phyloP scores from a whole-genome alignment of 805 yeast genomes.

The Saccharomycopsis synnaedendra region DNA sequence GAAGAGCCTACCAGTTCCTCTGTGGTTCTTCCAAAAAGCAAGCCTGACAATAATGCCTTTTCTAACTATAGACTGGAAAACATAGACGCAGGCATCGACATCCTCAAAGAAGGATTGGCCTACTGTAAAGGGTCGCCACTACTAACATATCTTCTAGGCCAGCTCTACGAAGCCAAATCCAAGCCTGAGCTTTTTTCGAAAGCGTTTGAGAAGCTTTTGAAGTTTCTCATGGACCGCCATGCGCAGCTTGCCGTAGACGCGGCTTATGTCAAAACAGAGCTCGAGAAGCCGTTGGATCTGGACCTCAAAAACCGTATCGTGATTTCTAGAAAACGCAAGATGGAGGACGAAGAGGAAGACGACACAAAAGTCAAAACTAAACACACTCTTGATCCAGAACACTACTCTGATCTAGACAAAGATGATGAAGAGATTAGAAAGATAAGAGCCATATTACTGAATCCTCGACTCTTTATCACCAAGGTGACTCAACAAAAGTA shows the following conservation, averaged over 20 bases:
- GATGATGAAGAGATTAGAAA: constrained; percentile 6
- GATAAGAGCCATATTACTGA: constrained; percentile 7
- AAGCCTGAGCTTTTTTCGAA: constrained; percentile 38
- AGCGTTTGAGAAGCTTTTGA: constrained; percentile 40
- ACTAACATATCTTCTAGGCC: constrained; percentile 57
- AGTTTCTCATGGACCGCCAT: constrained; percentile 30
- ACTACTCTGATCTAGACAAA: background rate
- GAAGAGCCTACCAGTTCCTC: background rate
- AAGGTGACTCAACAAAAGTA: constrained; percentile 10
- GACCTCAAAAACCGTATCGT: constrained; percentile 12
- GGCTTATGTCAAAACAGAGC: constrained; percentile 17
- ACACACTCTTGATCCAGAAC: constrained; percentile 10
- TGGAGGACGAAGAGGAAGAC: constrained; percentile 7
- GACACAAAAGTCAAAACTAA: constrained; percentile 5
- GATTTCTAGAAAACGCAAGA: background rate
- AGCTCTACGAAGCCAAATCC: constrained; percentile 49
- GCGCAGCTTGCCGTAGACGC: constrained; percentile 15
- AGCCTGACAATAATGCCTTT: background rate
- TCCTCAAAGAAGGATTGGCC: constrained; percentile 41
- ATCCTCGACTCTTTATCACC: constrained; percentile 16
- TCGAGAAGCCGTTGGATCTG: constrained; percentile 20
- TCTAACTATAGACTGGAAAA: constrained; percentile 2
- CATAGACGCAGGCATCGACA: constrained; percentile 22
- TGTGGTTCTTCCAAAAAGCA: background rate
- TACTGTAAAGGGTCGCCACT: constrained; percentile 65